A percentile compares a stretch with the other conserved stretches of the same genome.
These are phyloP conservation scores for Colletotrichum falcatum DNA, from an alignment of 2,329 filamentous ascomycete genomes.

Conservation along the genomic window DNA sequence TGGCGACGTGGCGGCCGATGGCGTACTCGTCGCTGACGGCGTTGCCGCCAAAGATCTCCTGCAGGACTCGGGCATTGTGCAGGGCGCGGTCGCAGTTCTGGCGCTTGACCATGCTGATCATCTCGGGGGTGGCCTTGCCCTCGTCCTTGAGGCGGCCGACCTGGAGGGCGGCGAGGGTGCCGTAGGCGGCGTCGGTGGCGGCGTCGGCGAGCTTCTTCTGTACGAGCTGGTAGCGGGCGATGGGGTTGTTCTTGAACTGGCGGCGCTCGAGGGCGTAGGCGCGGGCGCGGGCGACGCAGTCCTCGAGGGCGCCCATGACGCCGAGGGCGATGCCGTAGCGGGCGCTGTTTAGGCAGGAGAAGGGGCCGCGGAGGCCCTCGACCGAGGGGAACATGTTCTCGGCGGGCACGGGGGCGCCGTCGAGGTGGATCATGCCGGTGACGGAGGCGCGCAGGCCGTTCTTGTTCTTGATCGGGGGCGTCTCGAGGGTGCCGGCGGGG, in stretches of 20 bases:
- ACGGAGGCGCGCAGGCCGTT: conserved; percentile 92
- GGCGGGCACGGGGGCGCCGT: conserved; percentile 87
- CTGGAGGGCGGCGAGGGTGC: conserved; percentile 89
- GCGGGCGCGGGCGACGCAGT: conserved; percentile 84
- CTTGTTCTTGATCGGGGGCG: conserved; percentile 94
- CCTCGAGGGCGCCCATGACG: conserved; percentile 92
- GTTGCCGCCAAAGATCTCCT: conserved; percentile 98
- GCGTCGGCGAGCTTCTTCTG: conserved; percentile 99
- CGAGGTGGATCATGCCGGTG: conserved; percentile 98
- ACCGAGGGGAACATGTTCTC: conserved; percentile 95
- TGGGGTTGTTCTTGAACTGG: conserved; percentile 95
- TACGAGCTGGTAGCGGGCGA: conserved; percentile 95
- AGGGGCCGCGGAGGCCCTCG: conserved; percentile 88
- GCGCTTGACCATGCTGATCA: conserved; percentile 97
- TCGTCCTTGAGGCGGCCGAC: conserved; percentile 94
- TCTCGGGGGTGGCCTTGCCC: conserved; percentile 89
- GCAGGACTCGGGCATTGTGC: conserved; percentile 80
- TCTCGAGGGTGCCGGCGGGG: conserved; percentile 89
- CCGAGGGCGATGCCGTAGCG: conserved; percentile 95
- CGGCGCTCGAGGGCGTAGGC: conserved; percentile 92
- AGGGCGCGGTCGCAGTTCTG: conserved; percentile 96
- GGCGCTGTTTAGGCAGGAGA: conserved; percentile 93
- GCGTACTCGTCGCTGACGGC: conserved; percentile 98
- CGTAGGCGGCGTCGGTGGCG: conserved; percentile 88
- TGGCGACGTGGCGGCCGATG: conserved; percentile 94